A percentile compares a stretch with the other conserved stretches of the same genome.
phyloP scores from a whole-genome alignment of 2,329 filamentous ascomycete species.

The Lasiodiplodia theobromae region DNA sequence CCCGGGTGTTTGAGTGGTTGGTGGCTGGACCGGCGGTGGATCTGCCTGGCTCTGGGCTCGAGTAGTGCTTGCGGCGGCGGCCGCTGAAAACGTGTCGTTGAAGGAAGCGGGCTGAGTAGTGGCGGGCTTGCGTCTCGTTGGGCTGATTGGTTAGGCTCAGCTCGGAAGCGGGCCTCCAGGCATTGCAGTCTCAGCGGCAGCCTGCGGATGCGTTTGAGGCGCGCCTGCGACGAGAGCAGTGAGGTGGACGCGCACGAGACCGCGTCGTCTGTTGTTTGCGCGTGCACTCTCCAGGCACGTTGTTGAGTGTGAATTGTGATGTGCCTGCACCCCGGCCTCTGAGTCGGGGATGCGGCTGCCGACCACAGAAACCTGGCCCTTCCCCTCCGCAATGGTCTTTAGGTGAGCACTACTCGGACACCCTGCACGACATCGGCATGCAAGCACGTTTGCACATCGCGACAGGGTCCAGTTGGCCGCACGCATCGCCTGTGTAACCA shows the following conservation, averaged over 20 bases:
- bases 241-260: slow-evolving; percentile 13
- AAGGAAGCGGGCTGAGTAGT: slow-evolving; percentile 24
- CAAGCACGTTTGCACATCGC: slow-evolving; percentile 14
- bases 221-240: neutral
- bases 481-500: neutral
- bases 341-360: slow-evolving; percentile 19
- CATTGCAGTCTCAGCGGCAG: slow-evolving; percentile 22
- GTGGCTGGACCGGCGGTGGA: slow-evolving; percentile 12
- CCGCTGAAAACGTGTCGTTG: slow-evolving; percentile 27
- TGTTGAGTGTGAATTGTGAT: slow-evolving; percentile 20
- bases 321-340: slow-evolving; percentile 17
- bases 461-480: slow-evolving; percentile 2
- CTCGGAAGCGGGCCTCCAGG: slow-evolving; percentile 16
- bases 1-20: slow-evolving; percentile 1
- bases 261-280: neutral
- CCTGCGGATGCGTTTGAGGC: neutral
- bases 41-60: neutral
- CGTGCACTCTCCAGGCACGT: slow-evolving; percentile 6
- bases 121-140: slow-evolving; percentile 15
- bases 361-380: slow-evolving; percentile 1
- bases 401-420: neutral
- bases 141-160: slow-evolving; percentile 27
- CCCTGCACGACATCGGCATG: slow-evolving; percentile 15
- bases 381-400: neutral
- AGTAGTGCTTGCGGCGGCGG: slow-evolving; percentile 19